Conservation (phyloP, 2,329 filamentous ascomycete species). For the Macroventuria anomochaeta region DNA sequence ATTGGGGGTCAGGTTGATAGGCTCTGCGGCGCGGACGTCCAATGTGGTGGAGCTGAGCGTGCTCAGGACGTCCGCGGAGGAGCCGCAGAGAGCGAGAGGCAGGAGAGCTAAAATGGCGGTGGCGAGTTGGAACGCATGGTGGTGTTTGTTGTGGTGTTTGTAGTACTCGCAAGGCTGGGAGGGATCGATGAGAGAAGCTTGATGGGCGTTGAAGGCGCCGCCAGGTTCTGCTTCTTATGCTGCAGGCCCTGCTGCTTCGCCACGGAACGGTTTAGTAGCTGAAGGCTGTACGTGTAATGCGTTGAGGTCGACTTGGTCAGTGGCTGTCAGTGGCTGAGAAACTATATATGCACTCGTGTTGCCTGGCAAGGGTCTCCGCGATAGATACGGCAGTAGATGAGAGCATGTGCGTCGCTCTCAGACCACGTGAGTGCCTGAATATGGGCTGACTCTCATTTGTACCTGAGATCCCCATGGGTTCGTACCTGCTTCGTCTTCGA, state of each 20-base stretch:
- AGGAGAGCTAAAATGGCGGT: neutral
- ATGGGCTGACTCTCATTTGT: conserved; percentile 1
- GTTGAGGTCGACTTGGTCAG: neutral
- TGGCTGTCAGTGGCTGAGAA: conserved; percentile 5
- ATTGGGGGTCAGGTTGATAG: neutral
- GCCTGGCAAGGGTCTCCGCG: neutral
- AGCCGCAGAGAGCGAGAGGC: neutral
- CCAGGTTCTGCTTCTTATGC: conserved; percentile 12
- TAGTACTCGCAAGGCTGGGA: neutral
- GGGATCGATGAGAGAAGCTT: neutral
- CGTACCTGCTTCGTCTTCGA: neutral
- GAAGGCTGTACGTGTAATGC: neutral
- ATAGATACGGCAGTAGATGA: neutral
- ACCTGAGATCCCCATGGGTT: neutral
- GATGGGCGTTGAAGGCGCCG: conserved; percentile 8
- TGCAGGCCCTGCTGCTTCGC: neutral
- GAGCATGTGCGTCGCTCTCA: neutral
- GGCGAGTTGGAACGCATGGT: conserved; percentile 1
- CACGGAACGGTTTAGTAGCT: neutral
- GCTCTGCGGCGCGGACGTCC: neutral
- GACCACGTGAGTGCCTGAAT: neutral
- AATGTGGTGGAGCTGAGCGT: neutral
- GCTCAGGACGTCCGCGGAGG: neutral
- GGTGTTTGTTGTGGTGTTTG: neutral
- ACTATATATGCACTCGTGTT: neutral